Base-by-base conservation (phyloP, 148 eudicot species). In the Fallopia convolvulus region DNA sequence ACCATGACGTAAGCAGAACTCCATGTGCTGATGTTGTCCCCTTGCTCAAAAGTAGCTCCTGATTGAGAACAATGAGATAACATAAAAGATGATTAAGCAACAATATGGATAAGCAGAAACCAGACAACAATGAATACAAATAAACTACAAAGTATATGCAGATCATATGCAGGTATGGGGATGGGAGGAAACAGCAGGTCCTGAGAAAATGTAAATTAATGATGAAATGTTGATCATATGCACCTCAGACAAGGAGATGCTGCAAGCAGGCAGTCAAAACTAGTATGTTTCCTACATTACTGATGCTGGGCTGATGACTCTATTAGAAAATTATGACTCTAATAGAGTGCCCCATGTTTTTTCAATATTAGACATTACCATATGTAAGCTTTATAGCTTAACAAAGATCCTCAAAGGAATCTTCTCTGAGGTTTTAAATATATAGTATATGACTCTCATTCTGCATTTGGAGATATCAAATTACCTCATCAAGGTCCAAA, bases 11-110 rank as follows among this genome's bases (percentile, higher is more conserved):
- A 78, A 82, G 79, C 83, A 85, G 79, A 83, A 73, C 87, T 72
- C 86, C 85, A 65, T 82, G 81, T 74, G 86, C 93, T 48, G 89
- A 76, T 81, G 88, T 79, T 58, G 70, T 30, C 41, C 82, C 90
- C 85, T 90, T 94, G 72, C 85, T 86, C 89, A 90, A 10, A 81
- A 92, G 81, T 36, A 94, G 56, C 74, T 90, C 98, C 98, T 94
- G 87, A 30, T 78, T 72, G 70, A 65, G 40, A 65, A 30, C 18
- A 58, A 58, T 20, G 66, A 23, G 33, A 58, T 23, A 8, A 58
- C 30, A 65, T 30, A 65, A 40, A 61, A 61, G 70, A 65, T 11
- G 15, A 13, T 33, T 65, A 30, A 65, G 41, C 70, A 65, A 65
- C 40, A 61, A 32, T 30, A 26, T 63, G 18, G 17, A 63, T 11